phyloP scores from a whole-genome alignment of 441 rosid genomes.

The Mallotus japonicus region DNA sequence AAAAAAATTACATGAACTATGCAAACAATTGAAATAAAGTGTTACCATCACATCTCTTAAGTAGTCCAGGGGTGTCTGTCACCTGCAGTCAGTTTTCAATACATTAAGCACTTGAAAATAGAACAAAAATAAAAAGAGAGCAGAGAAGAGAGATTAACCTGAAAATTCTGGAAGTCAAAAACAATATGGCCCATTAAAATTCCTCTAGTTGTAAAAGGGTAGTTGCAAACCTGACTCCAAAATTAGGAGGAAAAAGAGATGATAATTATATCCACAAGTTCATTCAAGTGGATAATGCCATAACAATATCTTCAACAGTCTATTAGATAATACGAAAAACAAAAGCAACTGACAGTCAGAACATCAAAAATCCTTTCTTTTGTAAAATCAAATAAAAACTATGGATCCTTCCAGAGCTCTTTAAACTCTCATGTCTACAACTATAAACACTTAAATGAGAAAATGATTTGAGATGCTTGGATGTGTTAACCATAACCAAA shows the following conservation, averaged over 20 bases:
- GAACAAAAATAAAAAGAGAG: constrained; percentile 7
- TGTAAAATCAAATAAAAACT: background rate
- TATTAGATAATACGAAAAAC: background rate
- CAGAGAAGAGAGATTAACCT: constrained; percentile 43
- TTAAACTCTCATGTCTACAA: constrained; percentile 6
- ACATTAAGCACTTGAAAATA: background rate
- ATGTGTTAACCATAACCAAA: background rate
- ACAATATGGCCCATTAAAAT: constrained; percentile 92
- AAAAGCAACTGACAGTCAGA: constrained; percentile 7
- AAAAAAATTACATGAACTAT: background rate
- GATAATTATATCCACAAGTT: constrained; percentile 3
- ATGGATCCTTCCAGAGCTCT: constrained; percentile 1
- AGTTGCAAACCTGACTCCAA: constrained; percentile 71
- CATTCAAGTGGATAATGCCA: constrained; percentile 3
- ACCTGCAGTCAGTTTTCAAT: constrained; percentile 49
- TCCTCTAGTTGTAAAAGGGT: constrained; percentile 96
- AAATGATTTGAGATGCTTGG: background rate
- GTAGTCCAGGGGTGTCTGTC: constrained; percentile 95
- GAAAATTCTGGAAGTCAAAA: constrained; percentile 63
- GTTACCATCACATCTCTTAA: constrained; percentile 82
- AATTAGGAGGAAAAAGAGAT: constrained; percentile 11
- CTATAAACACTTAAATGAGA: background rate
- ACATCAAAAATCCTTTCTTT: background rate
- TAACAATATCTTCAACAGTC: constrained; percentile 2
- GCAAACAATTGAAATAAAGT: background rate